Conservation (phyloP, 768 basidiomycete genomes). For the Psilocybe subaeruginosa region DNA sequence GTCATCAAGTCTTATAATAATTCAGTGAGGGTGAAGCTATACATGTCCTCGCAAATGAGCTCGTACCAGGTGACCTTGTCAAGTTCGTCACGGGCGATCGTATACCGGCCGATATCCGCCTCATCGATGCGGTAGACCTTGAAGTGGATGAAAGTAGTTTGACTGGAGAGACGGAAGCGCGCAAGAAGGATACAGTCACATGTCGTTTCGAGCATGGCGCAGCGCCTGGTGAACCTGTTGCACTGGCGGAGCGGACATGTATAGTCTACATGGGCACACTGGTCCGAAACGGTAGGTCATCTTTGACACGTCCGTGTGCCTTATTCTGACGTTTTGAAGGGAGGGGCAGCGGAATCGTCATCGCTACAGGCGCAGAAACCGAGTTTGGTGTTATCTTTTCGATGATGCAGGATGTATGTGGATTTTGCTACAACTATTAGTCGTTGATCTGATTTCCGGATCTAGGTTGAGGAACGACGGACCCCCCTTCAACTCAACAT, state of each 20-base stretch:
- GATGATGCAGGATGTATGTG: slow-evolving; percentile 93
- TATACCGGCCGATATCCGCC: slow-evolving; percentile 89
- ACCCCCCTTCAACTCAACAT: slow-evolving; percentile 93
- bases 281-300: slow-evolving; percentile 77
- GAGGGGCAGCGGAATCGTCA: slow-evolving; percentile 83
- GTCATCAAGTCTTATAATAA: slow-evolving; percentile 26
- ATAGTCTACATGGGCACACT: slow-evolving; percentile 97
- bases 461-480: slow-evolving; percentile 77
- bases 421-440: not conserved
- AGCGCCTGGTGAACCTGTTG: slow-evolving; percentile 42
- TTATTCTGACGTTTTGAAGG: slow-evolving; percentile 40
- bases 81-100: slow-evolving; percentile 91
- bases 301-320: not conserved
- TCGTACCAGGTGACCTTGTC: slow-evolving; percentile 95
- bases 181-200: slow-evolving; percentile 63
- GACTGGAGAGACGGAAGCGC: slow-evolving; percentile 89
- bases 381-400: slow-evolving; percentile 97
- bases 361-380: slow-evolving; percentile 83
- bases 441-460: slow-evolving; percentile 33
- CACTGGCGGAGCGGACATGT: slow-evolving; percentile 84
- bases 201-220: slow-evolving; percentile 47
- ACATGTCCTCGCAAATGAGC: slow-evolving; percentile 92
- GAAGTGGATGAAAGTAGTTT: slow-evolving; percentile 96
- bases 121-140: slow-evolving; percentile 79
- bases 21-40: slow-evolving; percentile 60